Percentiles rank a stretch among this genome's conserved stretches.
phyloP scores from a whole-genome alignment of 768 basidiomycete genomes.

The Amanita pallidorosea region DNA sequence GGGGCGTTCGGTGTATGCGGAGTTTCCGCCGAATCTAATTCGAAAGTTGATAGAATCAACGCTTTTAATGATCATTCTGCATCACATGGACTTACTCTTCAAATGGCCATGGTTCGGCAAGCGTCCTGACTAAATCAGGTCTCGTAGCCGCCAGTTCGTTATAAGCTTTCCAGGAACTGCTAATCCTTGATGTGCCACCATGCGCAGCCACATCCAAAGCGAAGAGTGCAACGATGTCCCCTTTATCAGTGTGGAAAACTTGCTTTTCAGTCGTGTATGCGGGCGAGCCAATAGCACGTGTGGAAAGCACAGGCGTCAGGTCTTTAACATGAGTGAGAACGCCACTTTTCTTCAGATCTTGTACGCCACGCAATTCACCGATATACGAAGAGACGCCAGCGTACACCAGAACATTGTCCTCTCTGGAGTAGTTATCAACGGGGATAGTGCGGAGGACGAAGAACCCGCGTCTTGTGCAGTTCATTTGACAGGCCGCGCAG shows the following conservation, averaged over 20 bases:
- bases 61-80: no score
- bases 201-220: slow-evolving; percentile 30
- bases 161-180: slow-evolving; percentile 31
- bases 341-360: slow-evolving; percentile 28
- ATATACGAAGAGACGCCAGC: slow-evolving; percentile 38
- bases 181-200: slow-evolving; percentile 34
- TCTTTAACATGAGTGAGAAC: slow-evolving; percentile 39
- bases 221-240: slow-evolving; percentile 33
- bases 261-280: slow-evolving; percentile 40
- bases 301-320: slow-evolving; percentile 29
- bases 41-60: not conserved
- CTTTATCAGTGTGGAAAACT: slow-evolving; percentile 38
- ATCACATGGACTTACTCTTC: slow-evolving; percentile 23
- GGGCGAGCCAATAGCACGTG: slow-evolving; percentile 29
- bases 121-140: slow-evolving; percentile 29
- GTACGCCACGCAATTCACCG: slow-evolving; percentile 30
- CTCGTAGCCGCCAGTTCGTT: slow-evolving; percentile 35
- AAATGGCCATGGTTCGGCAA: slow-evolving; percentile 32
- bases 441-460: slow-evolving; percentile 37
- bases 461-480: slow-evolving; percentile 35
- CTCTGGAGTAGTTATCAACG: slow-evolving; percentile 27
- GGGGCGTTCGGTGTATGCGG: slow-evolving; percentile 25
- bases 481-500: slow-evolving; percentile 27
- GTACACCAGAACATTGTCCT: slow-evolving; percentile 30
- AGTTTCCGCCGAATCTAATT: slow-evolving; percentile 25